Evolutionary conservation across 768 basidiomycete genomes (phyloP).

Genomic region (Amanita polypyramis): DNA sequence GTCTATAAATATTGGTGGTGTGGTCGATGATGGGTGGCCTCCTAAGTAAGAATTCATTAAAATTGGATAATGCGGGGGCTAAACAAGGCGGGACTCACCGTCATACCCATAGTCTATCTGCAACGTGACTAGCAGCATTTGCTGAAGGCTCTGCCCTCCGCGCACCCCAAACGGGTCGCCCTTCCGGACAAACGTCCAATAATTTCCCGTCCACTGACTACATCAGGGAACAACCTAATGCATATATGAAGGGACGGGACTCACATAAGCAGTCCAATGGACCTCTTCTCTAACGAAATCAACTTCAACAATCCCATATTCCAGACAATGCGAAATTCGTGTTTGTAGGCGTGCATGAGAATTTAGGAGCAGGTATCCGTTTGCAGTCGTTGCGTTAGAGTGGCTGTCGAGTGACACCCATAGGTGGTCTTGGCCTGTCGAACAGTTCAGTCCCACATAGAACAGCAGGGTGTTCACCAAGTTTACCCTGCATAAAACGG

Average conservation of each 20-base stretch:
- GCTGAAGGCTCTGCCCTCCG: not conserved
- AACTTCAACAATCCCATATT: slow-evolving; percentile 15
- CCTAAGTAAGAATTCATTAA: no score
- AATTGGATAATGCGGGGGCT: no score
- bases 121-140: not conserved
- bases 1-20: slow-evolving; percentile 4
- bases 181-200: not conserved
- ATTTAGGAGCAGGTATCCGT: slow-evolving; percentile 11
- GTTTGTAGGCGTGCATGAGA: no score
- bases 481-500: slow-evolving; percentile 19
- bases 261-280: not conserved
- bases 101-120: not conserved
- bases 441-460: no score
- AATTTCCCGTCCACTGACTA: not conserved
- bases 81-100: not conserved
- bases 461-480: not conserved
- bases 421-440: no score
- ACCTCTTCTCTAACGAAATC: slow-evolving; percentile 5
- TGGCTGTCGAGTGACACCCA: not conserved
- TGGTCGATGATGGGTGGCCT: not conserved
- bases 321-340: slow-evolving; percentile 11
- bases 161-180: not conserved
- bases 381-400: slow-evolving; percentile 9
- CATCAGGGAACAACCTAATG: not conserved
- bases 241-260: not conserved